A percentile compares a stretch with the other conserved stretches of the same genome.
These are phyloP conservation scores for Biscogniauxia sp. DNA, from an alignment of 2,329 filamentous ascomycete genomes.

Conservation along the genomic window DNA sequence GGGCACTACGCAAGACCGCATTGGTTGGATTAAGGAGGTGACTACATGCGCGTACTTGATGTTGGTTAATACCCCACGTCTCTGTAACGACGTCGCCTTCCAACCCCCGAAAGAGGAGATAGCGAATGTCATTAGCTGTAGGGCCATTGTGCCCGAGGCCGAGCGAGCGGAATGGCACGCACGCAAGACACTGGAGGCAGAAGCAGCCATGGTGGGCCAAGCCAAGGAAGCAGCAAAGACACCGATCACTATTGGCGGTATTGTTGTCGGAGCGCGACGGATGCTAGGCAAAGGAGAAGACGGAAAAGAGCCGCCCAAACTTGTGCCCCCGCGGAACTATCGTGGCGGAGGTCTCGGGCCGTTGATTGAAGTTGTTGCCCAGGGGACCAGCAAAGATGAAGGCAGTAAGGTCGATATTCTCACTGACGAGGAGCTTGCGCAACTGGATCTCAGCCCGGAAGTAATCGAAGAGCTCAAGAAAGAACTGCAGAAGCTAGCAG, in stretches of 20 bases:
- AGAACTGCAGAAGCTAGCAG: slow-evolving; percentile 66
- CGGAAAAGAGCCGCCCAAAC: slow-evolving; percentile 44
- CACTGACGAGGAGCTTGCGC: slow-evolving; percentile 64
- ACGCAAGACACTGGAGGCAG: slow-evolving; percentile 38
- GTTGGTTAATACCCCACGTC: slow-evolving; percentile 84
- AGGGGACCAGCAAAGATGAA: slow-evolving; percentile 49
- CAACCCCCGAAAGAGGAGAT: slow-evolving; percentile 74
- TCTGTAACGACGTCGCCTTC: slow-evolving; percentile 87
- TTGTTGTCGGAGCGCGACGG: slow-evolving; percentile 51
- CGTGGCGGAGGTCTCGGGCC: slow-evolving; percentile 25
- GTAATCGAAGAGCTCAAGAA: slow-evolving; percentile 68
- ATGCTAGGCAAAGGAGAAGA: slow-evolving; percentile 48
- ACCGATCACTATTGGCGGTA: slow-evolving; percentile 48
- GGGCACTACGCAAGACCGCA: slow-evolving; percentile 68
- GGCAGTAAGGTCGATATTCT: slow-evolving; percentile 61
- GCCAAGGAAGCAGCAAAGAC: slow-evolving; percentile 23
- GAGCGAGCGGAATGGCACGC: slow-evolving; percentile 40
- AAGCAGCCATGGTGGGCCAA: slow-evolving; percentile 34
- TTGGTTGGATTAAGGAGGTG: slow-evolving; percentile 90
- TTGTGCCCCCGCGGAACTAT: slow-evolving; percentile 45
- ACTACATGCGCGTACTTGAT: slow-evolving; percentile 90
- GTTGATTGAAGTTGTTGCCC: slow-evolving; percentile 45
- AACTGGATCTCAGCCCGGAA: slow-evolving; percentile 63
- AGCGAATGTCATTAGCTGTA: slow-evolving; percentile 75
- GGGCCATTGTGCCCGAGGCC: slow-evolving; percentile 62